Evolutionary conservation across 805 yeast genomes (phyloP), one percentile per base, ranked within the genome.

Genomic region (Metschnikowia hibisci): DNA sequence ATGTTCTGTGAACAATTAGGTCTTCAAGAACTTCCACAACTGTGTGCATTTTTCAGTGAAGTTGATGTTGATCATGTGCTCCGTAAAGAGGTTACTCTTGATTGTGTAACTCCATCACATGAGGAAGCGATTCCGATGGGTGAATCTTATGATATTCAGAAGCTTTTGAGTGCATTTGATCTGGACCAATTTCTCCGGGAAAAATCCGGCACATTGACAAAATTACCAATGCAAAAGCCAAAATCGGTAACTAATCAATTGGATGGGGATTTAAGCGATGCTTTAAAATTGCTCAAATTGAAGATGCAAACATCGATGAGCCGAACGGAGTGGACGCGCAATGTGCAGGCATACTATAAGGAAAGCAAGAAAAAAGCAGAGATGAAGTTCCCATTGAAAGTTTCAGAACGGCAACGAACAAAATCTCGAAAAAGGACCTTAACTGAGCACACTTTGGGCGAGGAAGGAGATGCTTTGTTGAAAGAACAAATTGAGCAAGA

Each of bases 1-100:
- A 84, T 93, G 80, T 93, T 93, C 55, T 86, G 95, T 52, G 95
- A 90, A 58, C 95, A 89, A 56, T 64, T 91, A 57, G 97, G 97
- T 0, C 84, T 93, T 47, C 73, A 78, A 29, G 95, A 90, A 51
- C 72, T 93, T 30, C 99, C 99, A 0, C 96, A 90, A 55, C 82
- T 90, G 10, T 87, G 96, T 66, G 98, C 99, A 0, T 93, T 93
- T 60, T 93, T 93, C 60, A 87, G 96, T 1, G 89, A 88, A 30
- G 89, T 93, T 31, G 99, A 93, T 58, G 77, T 95, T 42, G 99
- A 93, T 58, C 78, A 75, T 47, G 85, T 91, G 4, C 65, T 95
- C 52, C 72, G 99, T 52, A 93, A 93, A 57, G 99, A 95, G 54
- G 98, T 91, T n/a, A 81, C 81, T 50, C 69, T 89, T 72, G 88